phyloP scores from a whole-genome alignment of 2,329 filamentous ascomycete genomes.

The Exophiala mesophila region DNA sequence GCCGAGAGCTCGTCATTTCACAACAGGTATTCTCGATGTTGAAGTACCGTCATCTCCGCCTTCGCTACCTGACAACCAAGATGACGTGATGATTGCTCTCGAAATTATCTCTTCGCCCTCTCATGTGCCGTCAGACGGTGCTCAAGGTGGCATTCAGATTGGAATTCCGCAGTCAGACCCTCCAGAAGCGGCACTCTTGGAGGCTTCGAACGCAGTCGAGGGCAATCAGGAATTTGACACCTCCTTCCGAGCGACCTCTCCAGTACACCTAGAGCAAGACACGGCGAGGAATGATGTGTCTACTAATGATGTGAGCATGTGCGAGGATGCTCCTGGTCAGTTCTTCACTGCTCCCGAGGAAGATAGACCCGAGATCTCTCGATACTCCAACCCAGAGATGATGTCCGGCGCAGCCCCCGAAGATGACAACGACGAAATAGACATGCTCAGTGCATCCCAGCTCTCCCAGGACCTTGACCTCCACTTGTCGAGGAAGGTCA shows the following conservation, averaged over 20 bases:
- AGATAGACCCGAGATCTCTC: background rate
- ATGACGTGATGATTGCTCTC: constrained; percentile 1
- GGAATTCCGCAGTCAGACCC: constrained; percentile 3
- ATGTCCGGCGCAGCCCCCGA: too few species aligned
- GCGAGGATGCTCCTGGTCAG: background rate
- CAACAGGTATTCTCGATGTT: constrained; percentile 18
- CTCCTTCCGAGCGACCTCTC: background rate
- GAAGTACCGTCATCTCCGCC: constrained; percentile 28
- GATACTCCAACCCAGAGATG: too few species aligned
- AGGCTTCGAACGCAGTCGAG: too few species aligned
- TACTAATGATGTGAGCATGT: background rate
- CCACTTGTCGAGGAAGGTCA: constrained; percentile 11
- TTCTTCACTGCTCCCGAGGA: background rate
- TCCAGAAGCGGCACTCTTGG: background rate
- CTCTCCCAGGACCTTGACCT: constrained; percentile 40
- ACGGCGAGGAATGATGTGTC: background rate
- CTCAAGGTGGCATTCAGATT: constrained; percentile 10
- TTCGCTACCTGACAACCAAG: constrained; percentile 18
- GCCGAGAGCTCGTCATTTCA: constrained; percentile 21
- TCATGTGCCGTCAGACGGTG: constrained; percentile 9
- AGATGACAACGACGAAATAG: constrained; percentile 36
- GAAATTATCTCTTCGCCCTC: constrained; percentile 19
- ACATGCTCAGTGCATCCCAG: constrained; percentile 42
- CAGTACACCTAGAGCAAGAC: background rate
- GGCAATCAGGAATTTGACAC: too few species aligned